Base-by-base conservation (phyloP, 1,284 basidiomycete species). In the Papiliotrema fonsecae region DNA sequence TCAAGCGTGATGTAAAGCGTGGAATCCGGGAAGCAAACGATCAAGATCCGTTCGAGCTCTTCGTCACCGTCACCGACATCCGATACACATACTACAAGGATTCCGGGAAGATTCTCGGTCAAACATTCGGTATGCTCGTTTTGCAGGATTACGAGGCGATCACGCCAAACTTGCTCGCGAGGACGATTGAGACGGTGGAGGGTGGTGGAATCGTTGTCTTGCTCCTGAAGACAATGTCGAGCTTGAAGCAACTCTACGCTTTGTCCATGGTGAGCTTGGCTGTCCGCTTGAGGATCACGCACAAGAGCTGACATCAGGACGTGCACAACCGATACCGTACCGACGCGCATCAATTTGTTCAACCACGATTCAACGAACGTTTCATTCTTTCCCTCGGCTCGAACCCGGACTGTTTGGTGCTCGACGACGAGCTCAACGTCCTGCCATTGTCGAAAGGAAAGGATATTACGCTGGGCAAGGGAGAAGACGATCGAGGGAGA, bases 91-190 rank as follows among this genome's bases (percentile, higher is more conserved):
- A 87, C 75, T 88, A 96, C 78, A 96, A 94, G 70, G 92, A 97
- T 65, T 91, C 90, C 0, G 84, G 93, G 51, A 94, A 94, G 74
- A 90, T 96, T 56, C 83, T 98, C 27, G 96, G 96, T 64, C 89
- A 97, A 69, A 98, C 96, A 0, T 97, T 88, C 73, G 94, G 94
- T 39, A 98, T 98, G 92, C 85, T 91, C 56, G 83, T 98, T 7
- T 77, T 99, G 49, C 96, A 98, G 75, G 96, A 98, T 69, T 99
- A 98, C 62, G 96, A 99, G 70, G 94, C 96, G 3, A 84, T 99
- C 57, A 99, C 96, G 1, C 96, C 96, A 26, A 99, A 99, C 76
- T 76, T 97, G 50, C 83, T 98, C 26, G 96, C 96, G 5, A 79
- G 94, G 44, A 98, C 96, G 19, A 93, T 98, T 51, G 96, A 99